Base-by-base conservation (phyloP, 202 grass and related monocot genomes). In the Schoenoplectus triqueter region DNA sequence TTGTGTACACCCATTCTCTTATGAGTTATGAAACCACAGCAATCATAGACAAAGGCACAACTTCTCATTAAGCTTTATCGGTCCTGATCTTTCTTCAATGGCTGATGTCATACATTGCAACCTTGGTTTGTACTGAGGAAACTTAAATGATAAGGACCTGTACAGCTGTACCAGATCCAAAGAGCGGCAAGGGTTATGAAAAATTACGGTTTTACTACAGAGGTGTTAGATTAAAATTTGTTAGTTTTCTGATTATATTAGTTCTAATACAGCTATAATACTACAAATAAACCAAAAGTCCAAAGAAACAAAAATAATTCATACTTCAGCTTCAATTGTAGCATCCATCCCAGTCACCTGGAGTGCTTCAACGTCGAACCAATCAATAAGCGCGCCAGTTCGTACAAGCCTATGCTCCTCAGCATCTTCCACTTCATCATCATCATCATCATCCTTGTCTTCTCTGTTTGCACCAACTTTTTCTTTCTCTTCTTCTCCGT, bases 301-400 rank as follows among this genome's bases (percentile, higher is more conserved):
- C 3, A 59, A 84, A 52, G 8, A 84, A 79, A 81, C 48, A 20
- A 10, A 31, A 44, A 19, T 3, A 72, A 39, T 74, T 59, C 55
- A 84, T 73, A 98, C 96, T 93, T 98, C 96, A 78, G 13, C 60
- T 48, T 94, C 90, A 69, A 74, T 85, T 69, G 73, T 14, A 87
- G 74, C 84, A 82, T 89, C 90, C 44, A 81, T 88, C 14, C 89
- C 90, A 78, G 89, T 92, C 76, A 98, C 91, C 84, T 98, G 91
- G 84, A 94, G 91, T 18, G 92, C 96, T 90, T 98, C 96, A 31
- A 95, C 90, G 84, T 98, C 93, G 84, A 98, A 95, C 90, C 90
- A 98, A 85, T 98, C 88, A 56, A 95, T 81, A 77, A 92, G 90
- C 6, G 90, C 88, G 75, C 78, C 90, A 7, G 96, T 95, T 13